Conservation (phyloP, 1,139 yeast genomes). For the Lodderomyces metapsilosis region DNA sequence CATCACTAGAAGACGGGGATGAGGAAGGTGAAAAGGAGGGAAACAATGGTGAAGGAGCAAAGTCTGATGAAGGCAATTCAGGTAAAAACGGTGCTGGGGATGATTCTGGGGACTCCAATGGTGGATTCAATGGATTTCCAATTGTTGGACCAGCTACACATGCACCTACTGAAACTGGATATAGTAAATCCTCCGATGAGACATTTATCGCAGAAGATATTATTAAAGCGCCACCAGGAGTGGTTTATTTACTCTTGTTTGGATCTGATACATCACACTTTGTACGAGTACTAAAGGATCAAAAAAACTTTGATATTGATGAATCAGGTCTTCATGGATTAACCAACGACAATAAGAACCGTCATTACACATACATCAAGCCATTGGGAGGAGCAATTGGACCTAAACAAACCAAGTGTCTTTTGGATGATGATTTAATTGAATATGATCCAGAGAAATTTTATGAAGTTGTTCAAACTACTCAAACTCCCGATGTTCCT, state of each 20-base stretch:
- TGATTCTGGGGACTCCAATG: slow-evolving; percentile 11
- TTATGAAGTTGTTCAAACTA: slow-evolving; percentile 61
- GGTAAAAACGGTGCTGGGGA: slow-evolving; percentile 7
- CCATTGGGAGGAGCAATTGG: slow-evolving; percentile 86
- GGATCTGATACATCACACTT: slow-evolving; percentile 69
- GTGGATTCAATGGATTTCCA: slow-evolving; percentile 36
- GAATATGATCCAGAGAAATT: slow-evolving; percentile 57
- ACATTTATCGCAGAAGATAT: slow-evolving; percentile 60
- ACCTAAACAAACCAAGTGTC: slow-evolving; percentile 89
- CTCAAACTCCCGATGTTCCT: slow-evolving; percentile 93
- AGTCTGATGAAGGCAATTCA: slow-evolving; percentile 1
- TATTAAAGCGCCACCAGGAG: slow-evolving; percentile 79
- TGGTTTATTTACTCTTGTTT: slow-evolving; percentile 64
- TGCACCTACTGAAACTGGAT: slow-evolving; percentile 36
- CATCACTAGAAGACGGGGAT: slow-evolving; percentile 7
- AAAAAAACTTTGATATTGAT: slow-evolving; percentile 69
- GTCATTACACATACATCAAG: slow-evolving; percentile 72
- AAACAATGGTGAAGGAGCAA: slow-evolving; percentile 9
- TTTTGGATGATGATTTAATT: slow-evolving; percentile 69
- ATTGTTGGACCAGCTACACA: slow-evolving; percentile 40
- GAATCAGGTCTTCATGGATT: slow-evolving; percentile 49
- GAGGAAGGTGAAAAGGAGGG: slow-evolving; percentile 10
- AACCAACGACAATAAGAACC: slow-evolving; percentile 27
- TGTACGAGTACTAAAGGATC: slow-evolving; percentile 56
- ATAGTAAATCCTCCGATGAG: slow-evolving; percentile 57